Conservation (phyloP, 768 basidiomycete species). For the Pisolithus microcarpus region DNA sequence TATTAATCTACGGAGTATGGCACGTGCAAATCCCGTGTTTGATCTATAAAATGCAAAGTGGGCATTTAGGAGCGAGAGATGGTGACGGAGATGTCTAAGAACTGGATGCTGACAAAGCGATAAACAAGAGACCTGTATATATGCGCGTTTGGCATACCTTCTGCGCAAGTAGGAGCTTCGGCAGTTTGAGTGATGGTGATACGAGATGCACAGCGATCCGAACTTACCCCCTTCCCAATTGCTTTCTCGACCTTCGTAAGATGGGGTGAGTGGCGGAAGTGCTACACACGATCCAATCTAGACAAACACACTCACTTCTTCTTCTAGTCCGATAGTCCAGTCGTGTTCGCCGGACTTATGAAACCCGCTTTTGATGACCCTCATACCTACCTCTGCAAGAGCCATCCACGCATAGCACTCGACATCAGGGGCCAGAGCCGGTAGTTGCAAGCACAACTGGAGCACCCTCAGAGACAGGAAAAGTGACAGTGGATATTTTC, state of each 20-base stretch:
- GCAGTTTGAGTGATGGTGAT: background rate
- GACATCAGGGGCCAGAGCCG: constrained; percentile 45
- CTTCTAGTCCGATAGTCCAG: constrained; percentile 46
- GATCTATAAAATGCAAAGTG: constrained; percentile 40
- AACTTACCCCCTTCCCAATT: constrained; percentile 61
- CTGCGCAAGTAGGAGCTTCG: constrained; percentile 48
- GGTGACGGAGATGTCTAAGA: constrained; percentile 51
- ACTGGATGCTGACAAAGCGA: constrained; percentile 47
- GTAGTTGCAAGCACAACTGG: constrained; percentile 44
- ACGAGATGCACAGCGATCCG: background rate
- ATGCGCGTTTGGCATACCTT: constrained; percentile 37
- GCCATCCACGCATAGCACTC: constrained; percentile 70
- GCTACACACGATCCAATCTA: background rate
- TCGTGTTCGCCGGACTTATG: constrained; percentile 27
- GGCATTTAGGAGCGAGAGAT: constrained; percentile 55
- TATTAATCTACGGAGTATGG: constrained; percentile 48
- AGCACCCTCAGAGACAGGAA: constrained; percentile 50
- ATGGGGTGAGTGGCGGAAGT: background rate
- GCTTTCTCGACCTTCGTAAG: constrained; percentile 48
- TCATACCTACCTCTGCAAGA: constrained; percentile 62
- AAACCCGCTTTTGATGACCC: constrained; percentile 43
- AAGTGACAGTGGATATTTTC: constrained; percentile 46
- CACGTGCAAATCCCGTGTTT: constrained; percentile 55
- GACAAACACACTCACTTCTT: constrained; percentile 39
- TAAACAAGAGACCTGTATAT: constrained; percentile 5